Evolutionary conservation across 805 yeast species (phyloP).

Genomic region (Lipomyces starkeyi): DNA sequence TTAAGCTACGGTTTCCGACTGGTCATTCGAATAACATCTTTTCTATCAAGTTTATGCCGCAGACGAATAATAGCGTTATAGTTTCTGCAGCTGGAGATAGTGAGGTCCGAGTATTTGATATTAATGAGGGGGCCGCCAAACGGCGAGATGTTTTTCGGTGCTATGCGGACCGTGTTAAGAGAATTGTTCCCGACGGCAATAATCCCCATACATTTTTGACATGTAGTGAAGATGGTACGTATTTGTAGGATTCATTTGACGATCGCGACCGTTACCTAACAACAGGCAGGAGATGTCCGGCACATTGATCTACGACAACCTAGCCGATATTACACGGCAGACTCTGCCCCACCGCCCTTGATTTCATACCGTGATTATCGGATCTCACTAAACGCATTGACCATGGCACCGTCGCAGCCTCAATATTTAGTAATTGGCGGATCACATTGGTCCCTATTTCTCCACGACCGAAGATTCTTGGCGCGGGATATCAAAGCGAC

Average conservation of each 20-base stretch:
- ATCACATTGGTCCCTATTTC: conserved; percentile 28
- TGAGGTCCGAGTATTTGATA: conserved; percentile 34
- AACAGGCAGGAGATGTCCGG: conserved; percentile 27
- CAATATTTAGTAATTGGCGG: conserved; percentile 38
- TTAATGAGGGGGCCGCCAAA: conserved; percentile 25
- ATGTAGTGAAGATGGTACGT: conserved; percentile 35
- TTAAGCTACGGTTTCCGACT: conserved; percentile 29
- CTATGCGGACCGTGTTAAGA: conserved; percentile 32
- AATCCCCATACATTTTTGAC: conserved; percentile 32
- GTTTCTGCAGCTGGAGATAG: conserved; percentile 36
- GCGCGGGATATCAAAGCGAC: conserved; percentile 16
- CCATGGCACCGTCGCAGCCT: conserved; percentile 34
- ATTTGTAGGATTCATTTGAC: not conserved
- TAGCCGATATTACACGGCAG: conserved; percentile 10
- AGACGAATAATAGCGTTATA: conserved; percentile 24
- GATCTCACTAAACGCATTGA: conserved; percentile 29
- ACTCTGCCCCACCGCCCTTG: conserved; percentile 25
- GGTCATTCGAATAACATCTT: conserved; percentile 38
- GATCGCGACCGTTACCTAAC: not conserved
- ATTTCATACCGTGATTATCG: conserved; percentile 25
- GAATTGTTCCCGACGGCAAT: conserved; percentile 34
- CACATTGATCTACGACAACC: conserved; percentile 37
- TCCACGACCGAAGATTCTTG: conserved; percentile 37
- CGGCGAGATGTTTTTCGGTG: conserved; percentile 18
- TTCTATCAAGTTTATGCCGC: conserved; percentile 36